These are phyloP conservation scores for Leccinum uliginosum DNA, from an alignment of 768 basidiomycete genomes.

Conservation along the genomic window DNA sequence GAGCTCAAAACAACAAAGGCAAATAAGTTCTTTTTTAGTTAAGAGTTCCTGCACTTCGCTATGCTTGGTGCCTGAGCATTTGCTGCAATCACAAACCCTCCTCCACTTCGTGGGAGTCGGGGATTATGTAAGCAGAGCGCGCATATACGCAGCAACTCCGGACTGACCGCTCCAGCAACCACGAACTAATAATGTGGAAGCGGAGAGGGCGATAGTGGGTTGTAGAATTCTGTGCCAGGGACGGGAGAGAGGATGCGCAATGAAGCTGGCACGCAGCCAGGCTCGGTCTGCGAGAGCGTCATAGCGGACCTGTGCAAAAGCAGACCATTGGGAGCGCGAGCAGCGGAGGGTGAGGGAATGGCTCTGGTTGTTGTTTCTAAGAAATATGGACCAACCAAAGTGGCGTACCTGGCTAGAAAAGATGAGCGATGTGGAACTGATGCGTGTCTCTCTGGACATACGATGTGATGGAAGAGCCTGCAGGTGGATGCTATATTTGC, in stretches of 20 bases:
- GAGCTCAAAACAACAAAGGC: too few relatives aligned
- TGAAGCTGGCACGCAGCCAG: slow-evolving; percentile 49
- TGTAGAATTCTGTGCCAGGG: slow-evolving; percentile 56
- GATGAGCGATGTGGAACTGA: background rate
- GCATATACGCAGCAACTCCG: too few relatives aligned
- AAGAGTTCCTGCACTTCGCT: too few relatives aligned
- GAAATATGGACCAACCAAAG: slow-evolving; percentile 56
- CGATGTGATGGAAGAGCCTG: slow-evolving; percentile 34
- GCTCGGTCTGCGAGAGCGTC: slow-evolving; percentile 47
- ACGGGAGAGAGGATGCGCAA: slow-evolving; percentile 60
- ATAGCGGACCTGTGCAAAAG: slow-evolving; percentile 44
- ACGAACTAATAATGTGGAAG: slow-evolving; percentile 55
- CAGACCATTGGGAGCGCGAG: slow-evolving; percentile 41
- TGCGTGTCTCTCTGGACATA: slow-evolving; percentile 20
- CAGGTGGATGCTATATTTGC: slow-evolving; percentile 28
- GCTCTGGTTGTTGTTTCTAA: slow-evolving; percentile 43
- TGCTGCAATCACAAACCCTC: too few relatives aligned
- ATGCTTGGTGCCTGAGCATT: too few relatives aligned
- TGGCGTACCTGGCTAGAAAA: too few relatives aligned
- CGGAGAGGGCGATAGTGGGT: slow-evolving; percentile 52
- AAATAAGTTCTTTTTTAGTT: too few relatives aligned
- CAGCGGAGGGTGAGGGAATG: slow-evolving; percentile 49
- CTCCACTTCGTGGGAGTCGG: too few relatives aligned
- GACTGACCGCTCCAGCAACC: too few relatives aligned
- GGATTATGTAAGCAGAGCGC: too few relatives aligned